A percentile compares a stretch with the other conserved stretches of the same genome.
Conservation (phyloP, 2,329 filamentous ascomycete species). For the Monilinia laxa region DNA sequence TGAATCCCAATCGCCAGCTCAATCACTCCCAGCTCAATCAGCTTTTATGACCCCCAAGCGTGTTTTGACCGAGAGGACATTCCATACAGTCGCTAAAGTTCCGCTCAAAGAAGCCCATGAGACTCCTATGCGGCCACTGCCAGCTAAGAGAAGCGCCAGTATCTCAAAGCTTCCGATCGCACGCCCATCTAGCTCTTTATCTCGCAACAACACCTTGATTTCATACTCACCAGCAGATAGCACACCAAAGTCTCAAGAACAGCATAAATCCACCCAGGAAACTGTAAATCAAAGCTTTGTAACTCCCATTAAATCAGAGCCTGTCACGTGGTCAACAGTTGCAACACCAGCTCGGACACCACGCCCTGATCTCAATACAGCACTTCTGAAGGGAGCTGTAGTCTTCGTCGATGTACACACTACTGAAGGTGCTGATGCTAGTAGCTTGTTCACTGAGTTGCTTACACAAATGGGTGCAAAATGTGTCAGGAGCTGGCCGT, state of each 20-base stretch:
- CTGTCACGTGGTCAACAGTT: constrained; percentile 51
- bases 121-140: constrained; percentile 43
- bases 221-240: constrained; percentile 55
- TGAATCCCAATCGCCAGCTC: constrained; percentile 19
- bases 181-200: constrained; percentile 45
- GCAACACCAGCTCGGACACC: constrained; percentile 59
- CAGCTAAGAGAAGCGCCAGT: constrained; percentile 46
- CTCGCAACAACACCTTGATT: constrained; percentile 53
- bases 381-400: constrained; percentile 66
- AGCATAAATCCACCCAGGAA: constrained; percentile 21
- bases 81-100: constrained; percentile 75
- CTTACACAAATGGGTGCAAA: constrained; percentile 78
- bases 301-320: constrained; percentile 48
- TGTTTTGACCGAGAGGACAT: constrained; percentile 44
- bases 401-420: constrained; percentile 85
- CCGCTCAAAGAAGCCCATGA: constrained; percentile 65
- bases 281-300: constrained; percentile 27
- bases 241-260: constrained; percentile 21
- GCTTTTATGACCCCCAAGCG: constrained; percentile 35
- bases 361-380: constrained; percentile 52
- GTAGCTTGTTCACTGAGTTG: constrained; percentile 76
- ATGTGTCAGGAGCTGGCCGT: constrained; percentile 73
- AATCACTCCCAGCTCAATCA: constrained; percentile 22
- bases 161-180: constrained; percentile 45
- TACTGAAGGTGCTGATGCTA: constrained; percentile 76